Evolutionary conservation across 768 basidiomycete species (phyloP).

Genomic region (Rubroboletus satanas): DNA sequence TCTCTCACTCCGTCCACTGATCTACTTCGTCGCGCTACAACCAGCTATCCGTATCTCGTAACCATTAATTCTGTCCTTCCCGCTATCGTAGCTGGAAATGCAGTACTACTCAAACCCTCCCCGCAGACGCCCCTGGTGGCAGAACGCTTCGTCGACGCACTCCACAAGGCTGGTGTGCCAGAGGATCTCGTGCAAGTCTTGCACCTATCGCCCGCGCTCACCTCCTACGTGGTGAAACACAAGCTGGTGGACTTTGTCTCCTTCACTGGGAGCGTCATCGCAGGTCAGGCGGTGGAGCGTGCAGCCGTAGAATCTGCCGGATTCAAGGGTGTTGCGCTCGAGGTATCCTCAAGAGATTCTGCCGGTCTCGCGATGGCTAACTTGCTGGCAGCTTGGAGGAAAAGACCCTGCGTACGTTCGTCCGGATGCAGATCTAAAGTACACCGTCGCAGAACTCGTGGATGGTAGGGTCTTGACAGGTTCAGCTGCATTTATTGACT

Average conservation of each 20-base stretch:
- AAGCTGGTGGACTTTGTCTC: slow-evolving; percentile 72
- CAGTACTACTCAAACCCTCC: slow-evolving; percentile 90
- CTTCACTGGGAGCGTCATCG: slow-evolving; percentile 86
- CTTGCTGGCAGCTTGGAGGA: slow-evolving; percentile 71
- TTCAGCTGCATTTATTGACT: background rate
- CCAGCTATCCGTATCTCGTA: slow-evolving; percentile 84
- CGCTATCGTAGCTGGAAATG: slow-evolving; percentile 85
- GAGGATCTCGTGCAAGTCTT: slow-evolving; percentile 67
- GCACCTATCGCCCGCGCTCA: slow-evolving; percentile 65
- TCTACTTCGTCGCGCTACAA: background rate
- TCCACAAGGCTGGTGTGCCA: slow-evolving; percentile 77
- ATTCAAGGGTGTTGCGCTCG: slow-evolving; percentile 86
- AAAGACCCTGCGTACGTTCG: slow-evolving; percentile 98
- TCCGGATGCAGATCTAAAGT: slow-evolving; percentile 78
- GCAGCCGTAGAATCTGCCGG: slow-evolving; percentile 61
- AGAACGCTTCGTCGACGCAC: slow-evolving; percentile 69
- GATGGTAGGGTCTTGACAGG: slow-evolving; percentile 59
- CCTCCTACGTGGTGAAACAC: slow-evolving; percentile 59
- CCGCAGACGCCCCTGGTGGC: slow-evolving; percentile 92
- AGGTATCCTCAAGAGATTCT: slow-evolving; percentile 43
- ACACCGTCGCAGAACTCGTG: slow-evolving; percentile 80
- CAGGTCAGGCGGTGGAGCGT: slow-evolving; percentile 69
- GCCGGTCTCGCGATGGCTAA: background rate
- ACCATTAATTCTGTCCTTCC: slow-evolving; percentile 92
- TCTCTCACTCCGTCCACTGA: background rate